Percentiles rank a stretch among this genome's conserved stretches.
phyloP scores from a whole-genome alignment of 108 stramenopile genomes.

The Skeletonema tropicum region DNA sequence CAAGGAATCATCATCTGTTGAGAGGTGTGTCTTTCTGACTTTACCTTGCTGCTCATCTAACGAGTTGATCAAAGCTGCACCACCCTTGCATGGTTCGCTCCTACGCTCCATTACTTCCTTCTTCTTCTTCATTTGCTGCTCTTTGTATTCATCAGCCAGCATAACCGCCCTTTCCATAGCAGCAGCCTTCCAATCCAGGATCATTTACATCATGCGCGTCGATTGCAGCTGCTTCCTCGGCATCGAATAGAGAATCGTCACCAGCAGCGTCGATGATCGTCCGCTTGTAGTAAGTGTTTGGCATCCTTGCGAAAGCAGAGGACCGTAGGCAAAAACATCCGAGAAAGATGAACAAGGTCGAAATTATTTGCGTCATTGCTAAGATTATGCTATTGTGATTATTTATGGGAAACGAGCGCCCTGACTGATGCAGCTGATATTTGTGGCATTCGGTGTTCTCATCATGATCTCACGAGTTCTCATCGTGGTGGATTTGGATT shows the following conservation, averaged over 20 bases:
- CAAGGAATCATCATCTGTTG: constrained; percentile 20
- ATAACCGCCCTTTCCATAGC: constrained; percentile 50
- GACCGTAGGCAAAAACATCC: neutral
- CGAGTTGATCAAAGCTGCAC: neutral
- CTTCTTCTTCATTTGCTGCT: constrained; percentile 7
- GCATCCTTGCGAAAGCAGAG: constrained; percentile 1
- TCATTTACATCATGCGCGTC: constrained; percentile 45
- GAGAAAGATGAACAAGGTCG: neutral
- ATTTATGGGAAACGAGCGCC: neutral
- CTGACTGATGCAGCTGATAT: too few species aligned
- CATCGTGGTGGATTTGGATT: neutral
- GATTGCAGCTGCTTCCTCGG: constrained; percentile 41
- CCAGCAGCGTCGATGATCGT: neutral
- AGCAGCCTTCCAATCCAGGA: constrained; percentile 49
- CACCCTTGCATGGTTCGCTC: neutral
- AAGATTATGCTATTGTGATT: neutral
- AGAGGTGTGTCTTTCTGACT: neutral
- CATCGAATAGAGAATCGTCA: constrained; percentile 33
- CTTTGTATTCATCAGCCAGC: constrained; percentile 34
- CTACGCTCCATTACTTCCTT: neutral
- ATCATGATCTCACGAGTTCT: too few species aligned
- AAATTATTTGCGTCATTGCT: neutral
- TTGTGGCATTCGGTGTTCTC: neutral
- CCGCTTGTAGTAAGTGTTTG: neutral
- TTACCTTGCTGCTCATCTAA: neutral